Conservation (phyloP, 169 alveolate genomes). For the Plasmodium chabaudi region DNA sequence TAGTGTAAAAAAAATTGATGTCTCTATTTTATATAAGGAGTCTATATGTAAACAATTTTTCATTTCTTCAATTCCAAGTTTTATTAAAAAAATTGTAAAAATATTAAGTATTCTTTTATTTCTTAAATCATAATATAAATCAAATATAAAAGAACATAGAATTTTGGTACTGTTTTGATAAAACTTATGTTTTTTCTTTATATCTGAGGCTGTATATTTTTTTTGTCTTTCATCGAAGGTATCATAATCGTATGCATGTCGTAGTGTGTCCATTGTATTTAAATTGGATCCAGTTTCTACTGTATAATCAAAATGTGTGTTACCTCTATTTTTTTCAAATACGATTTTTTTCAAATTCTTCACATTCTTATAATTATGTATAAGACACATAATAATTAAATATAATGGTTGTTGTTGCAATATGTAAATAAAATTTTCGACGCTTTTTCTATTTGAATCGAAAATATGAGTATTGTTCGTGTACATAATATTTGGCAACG, state of each 20-base stretch:
- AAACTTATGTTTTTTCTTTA: slow-evolving; percentile 19
- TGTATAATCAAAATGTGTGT: neutral
- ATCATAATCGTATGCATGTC: slow-evolving; percentile 27
- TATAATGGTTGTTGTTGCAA: slow-evolving; percentile 82
- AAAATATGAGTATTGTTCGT: slow-evolving; percentile 13
- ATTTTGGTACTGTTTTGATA: slow-evolving; percentile 34
- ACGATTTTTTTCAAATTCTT: slow-evolving; percentile 4
- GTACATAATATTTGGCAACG: slow-evolving; percentile 33
- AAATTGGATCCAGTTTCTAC: neutral
- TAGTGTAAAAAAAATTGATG: slow-evolving; percentile 45
- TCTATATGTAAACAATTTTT: slow-evolving; percentile 47
- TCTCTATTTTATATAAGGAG: slow-evolving; percentile 26
- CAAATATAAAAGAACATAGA: slow-evolving; percentile 67
- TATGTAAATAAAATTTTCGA: slow-evolving; percentile 63
- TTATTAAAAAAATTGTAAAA: slow-evolving; percentile 62
- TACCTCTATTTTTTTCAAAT: neutral
- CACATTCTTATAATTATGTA: slow-evolving; percentile 46
- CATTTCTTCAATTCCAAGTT: slow-evolving; percentile 69
- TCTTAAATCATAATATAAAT: slow-evolving; percentile 40
- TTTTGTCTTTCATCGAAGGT: neutral
- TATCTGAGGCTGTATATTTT: neutral
- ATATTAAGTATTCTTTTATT: slow-evolving; percentile 37
- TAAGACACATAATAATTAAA: slow-evolving; percentile 45
- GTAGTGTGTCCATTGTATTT: neutral
- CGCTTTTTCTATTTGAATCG: slow-evolving; percentile 13